Base-by-base conservation (phyloP, 805 yeast genomes). In the Wickerhamomyces hampshirensis region DNA sequence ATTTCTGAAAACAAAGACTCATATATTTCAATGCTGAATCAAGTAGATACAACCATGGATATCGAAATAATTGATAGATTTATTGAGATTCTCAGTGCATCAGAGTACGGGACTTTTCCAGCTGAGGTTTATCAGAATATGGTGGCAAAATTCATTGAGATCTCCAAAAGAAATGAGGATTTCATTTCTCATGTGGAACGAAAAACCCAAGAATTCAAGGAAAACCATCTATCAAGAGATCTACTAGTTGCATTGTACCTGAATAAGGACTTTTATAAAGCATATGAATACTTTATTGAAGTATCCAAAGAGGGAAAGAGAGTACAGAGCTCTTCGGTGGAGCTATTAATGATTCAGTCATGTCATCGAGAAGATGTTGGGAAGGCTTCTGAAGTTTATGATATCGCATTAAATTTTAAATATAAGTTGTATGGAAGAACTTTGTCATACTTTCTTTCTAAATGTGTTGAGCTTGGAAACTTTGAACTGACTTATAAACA, bases 351-450 rank as follows among this genome's bases (percentile, higher is more conserved):
- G 8, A 33, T 34, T 3, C 45, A 45, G 14, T 30, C 36, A 4
- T 31, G 38, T 14, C 36, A 35, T 9, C 7, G 10, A 8, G 42
- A 43, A 13, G 26, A 39, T 6, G 15, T 43, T 5, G 23, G 31
- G 23, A 18, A 27, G n/a, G 47, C 47, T 3, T 30, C 42, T 5
- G 15, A 29, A 2, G 18, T 46, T 4, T 17, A 46, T 1, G 34
- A 31, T 16, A 10, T 35, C 2, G 38, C 44, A 5, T 12, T 18
- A 11, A 15, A 27, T 5, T 19, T 26, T 5, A 15, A 34, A 29
- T 33, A 39, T 23, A 32, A 39, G 11, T 15, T 50, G 5, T 43
- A 36, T 18, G 40, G 55, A 11, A 33, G 52, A 14, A 43, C 53
- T 0, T 33, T 32, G 14, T 17, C 41, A 1, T 28, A 23, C 5